These are phyloP conservation scores for Viola odorata DNA, from an alignment of 345 rosid species.

Conservation along the genomic window DNA sequence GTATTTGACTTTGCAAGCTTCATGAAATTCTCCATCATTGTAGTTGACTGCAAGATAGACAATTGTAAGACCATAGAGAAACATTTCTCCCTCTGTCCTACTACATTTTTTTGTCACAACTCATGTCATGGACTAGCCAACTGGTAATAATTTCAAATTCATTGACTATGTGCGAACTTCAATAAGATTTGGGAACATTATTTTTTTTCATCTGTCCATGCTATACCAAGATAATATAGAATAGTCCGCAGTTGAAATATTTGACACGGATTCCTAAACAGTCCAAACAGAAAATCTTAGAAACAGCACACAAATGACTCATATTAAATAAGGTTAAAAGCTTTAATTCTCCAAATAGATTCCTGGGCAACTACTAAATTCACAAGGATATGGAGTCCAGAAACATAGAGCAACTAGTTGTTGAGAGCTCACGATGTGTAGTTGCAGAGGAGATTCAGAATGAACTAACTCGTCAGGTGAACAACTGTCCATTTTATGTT, in stretches of 20 bases:
- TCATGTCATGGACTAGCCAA: background rate
- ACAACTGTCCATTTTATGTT: constrained; percentile 44
- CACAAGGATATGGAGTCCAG: background rate
- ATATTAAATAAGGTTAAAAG: background rate
- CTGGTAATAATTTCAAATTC: background rate
- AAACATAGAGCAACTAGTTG: background rate
- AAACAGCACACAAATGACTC: no score
- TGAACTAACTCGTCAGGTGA: constrained; percentile 42
- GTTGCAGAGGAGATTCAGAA: constrained; percentile 70
- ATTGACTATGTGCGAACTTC: no score
- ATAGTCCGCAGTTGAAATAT: no score
- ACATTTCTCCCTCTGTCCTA: background rate
- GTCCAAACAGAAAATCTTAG: no score
- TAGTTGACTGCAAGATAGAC: constrained; percentile 59
- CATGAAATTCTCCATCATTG: constrained; percentile 92
- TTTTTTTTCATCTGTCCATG: no score
- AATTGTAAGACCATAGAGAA: constrained; percentile 8
- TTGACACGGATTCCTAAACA: no score
- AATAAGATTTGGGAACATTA: no score
- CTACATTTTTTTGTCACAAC: background rate
- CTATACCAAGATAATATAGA: no score
- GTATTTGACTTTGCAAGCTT: constrained; percentile 90
- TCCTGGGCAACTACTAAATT: background rate
- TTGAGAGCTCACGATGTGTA: constrained; percentile 74
- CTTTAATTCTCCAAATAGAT: constrained; percentile 1